These are phyloP conservation scores for Trichoderma koningii DNA, from an alignment of 2,329 filamentous ascomycete genomes.

Conservation along the genomic window DNA sequence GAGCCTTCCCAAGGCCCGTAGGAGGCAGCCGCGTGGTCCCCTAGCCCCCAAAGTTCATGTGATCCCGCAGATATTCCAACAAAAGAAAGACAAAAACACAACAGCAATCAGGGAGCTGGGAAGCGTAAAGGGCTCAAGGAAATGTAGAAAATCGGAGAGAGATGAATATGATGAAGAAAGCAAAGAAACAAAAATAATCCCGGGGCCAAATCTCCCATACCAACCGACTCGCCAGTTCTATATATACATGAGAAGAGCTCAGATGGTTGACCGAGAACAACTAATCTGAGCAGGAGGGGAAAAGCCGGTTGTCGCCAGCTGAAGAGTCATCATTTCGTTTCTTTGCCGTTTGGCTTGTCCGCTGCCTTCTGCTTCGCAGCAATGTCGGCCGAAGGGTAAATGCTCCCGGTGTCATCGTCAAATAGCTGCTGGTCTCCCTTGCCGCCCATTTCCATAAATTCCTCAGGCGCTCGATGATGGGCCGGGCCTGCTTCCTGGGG, in stretches of 20 bases:
- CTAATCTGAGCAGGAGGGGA: not conserved
- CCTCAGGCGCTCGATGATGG: slow-evolving; percentile 65
- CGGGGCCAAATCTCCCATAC: slow-evolving; percentile 13
- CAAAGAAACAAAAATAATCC: slow-evolving; percentile 1
- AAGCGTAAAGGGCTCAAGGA: not conserved
- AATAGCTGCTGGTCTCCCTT: slow-evolving; percentile 82
- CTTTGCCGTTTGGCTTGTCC: slow-evolving; percentile 34
- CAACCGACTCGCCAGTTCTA: slow-evolving; percentile 23
- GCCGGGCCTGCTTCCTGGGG: slow-evolving; percentile 66
- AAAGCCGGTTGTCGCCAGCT: slow-evolving; percentile 12
- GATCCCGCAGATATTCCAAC: slow-evolving; percentile 21
- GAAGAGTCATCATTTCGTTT: slow-evolving; percentile 14
- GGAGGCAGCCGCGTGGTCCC: slow-evolving; percentile 18
- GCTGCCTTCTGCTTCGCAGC: slow-evolving; percentile 37
- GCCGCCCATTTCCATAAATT: slow-evolving; percentile 84
- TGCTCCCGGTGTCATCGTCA: slow-evolving; percentile 59
- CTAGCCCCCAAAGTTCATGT: slow-evolving; percentile 1
- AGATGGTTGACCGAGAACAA: slow-evolving; percentile 18
- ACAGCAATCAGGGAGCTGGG: not conserved
- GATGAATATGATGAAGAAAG: not conserved
- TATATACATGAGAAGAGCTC: slow-evolving; percentile 26
- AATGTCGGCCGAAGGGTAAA: slow-evolving; percentile 47
- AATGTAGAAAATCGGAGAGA: not conserved
- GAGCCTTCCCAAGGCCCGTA: slow-evolving; percentile 2
- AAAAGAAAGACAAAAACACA: slow-evolving; percentile 4